A percentile compares a stretch with the other conserved stretches of the same genome.
Conservation (phyloP, 257 asterid species). For the Fraxinus cuspidata region DNA sequence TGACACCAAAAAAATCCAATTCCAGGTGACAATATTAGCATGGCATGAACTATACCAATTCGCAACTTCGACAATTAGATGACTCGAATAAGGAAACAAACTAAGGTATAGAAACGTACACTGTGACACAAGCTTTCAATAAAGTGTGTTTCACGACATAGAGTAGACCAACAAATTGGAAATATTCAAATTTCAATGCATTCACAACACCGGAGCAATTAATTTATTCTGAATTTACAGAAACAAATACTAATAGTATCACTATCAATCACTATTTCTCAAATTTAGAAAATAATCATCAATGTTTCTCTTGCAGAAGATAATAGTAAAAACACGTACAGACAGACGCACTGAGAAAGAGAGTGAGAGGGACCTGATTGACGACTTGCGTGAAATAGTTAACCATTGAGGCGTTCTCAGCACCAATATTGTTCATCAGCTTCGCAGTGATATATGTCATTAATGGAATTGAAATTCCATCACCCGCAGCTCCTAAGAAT, state of each 20-base stretch:
- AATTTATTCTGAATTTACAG: no score
- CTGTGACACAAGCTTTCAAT: no score
- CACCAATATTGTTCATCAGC: slow-evolving; percentile 70
- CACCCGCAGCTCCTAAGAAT: slow-evolving; percentile 60
- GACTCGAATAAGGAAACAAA: background rate
- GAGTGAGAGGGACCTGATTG: slow-evolving; percentile 47
- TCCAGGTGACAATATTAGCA: background rate
- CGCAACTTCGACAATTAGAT: no score
- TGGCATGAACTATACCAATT: background rate
- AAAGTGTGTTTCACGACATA: no score
- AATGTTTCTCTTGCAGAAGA: no score
- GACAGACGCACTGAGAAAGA: background rate
- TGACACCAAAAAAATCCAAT: slow-evolving; percentile 32
- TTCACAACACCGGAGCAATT: no score
- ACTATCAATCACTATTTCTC: no score
- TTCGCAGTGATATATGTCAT: slow-evolving; percentile 59
- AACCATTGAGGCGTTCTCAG: slow-evolving; percentile 19
- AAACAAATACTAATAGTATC: no score
- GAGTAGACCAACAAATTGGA: no score
- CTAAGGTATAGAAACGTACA: background rate
- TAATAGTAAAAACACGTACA: no score
- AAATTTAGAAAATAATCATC: no score
- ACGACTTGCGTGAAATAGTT: slow-evolving; percentile 39
- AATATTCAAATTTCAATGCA: no score
- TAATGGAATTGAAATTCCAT: slow-evolving; percentile 68